These are phyloP conservation scores for Alternaria triticimaculans DNA, from an alignment of 2,329 filamentous ascomycete genomes.

Conservation along the genomic window DNA sequence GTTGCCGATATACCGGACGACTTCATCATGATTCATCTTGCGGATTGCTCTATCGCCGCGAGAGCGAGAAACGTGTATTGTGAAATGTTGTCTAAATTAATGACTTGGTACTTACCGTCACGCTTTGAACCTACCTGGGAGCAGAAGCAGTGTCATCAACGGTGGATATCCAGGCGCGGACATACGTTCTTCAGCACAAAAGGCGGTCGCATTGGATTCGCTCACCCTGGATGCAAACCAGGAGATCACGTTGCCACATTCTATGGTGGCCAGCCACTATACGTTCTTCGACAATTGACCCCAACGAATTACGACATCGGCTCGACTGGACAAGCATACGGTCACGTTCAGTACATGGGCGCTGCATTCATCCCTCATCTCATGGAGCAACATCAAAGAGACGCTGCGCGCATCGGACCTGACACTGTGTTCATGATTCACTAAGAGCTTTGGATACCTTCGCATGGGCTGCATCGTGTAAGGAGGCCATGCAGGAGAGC, in stretches of 20 bases:
- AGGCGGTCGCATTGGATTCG: background rate
- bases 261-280: background rate
- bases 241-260: background rate
- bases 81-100: fast-evolving
- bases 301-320: too few species aligned
- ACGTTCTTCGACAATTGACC: background rate
- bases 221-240: background rate
- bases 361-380: background rate
- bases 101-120: background rate
- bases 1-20: background rate
- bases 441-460: background rate
- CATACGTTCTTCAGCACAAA: background rate
- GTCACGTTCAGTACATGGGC: background rate
- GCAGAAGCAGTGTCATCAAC: background rate
- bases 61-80: background rate
- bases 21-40: too few species aligned
- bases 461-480: too few species aligned
- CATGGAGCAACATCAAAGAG: background rate
- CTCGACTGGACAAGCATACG: too few species aligned
- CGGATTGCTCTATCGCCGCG: too few species aligned
- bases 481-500: too few species aligned
- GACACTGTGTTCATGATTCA: background rate
- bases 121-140: background rate
- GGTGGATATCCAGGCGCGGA: background rate
- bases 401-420: background rate